These are phyloP conservation scores for Podosphaera xanthii DNA, from an alignment of 2,329 filamentous ascomycete species.

Conservation along the genomic window DNA sequence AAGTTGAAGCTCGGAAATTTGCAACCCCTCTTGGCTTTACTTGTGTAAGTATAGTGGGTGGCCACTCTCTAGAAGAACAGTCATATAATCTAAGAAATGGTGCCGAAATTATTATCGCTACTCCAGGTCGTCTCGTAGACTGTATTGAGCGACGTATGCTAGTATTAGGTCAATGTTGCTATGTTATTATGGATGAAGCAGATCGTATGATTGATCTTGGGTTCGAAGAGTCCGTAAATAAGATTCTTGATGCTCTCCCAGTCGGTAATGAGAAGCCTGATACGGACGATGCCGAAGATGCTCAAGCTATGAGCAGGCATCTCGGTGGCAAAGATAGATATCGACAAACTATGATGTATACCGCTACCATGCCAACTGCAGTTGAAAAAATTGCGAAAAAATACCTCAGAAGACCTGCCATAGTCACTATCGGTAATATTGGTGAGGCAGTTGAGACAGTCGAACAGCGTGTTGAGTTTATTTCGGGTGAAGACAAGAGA, in stretches of 20 bases:
- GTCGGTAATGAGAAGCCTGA: conserved; percentile 91
- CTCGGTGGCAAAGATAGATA: conserved; percentile 59
- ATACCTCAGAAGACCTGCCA: conserved; percentile 79
- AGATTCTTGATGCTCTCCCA: conserved; percentile 84
- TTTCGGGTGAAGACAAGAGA: conserved; percentile 76
- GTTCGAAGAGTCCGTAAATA: conserved; percentile 93
- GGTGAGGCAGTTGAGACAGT: conserved; percentile 96
- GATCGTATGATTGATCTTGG: conserved; percentile 98
- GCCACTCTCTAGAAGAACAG: conserved; percentile 85
- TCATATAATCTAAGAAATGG: conserved; percentile 74
- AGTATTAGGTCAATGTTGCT: conserved; percentile 89
- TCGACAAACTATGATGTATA: conserved; percentile 99
- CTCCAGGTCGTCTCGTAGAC: conserved; percentile 86
- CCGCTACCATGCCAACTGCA: conserved; percentile 82
- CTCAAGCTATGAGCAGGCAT: conserved; percentile 60
- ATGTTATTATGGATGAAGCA: conserved; percentile 98
- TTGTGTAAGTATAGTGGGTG: conserved; percentile 93
- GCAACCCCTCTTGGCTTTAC: conserved; percentile 76
- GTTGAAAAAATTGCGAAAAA: conserved; percentile 95
- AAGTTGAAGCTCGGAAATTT: conserved; percentile 82
- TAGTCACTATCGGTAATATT: conserved; percentile 80
- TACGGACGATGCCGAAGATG: conserved; percentile 71
- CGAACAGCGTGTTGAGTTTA: conserved; percentile 86
- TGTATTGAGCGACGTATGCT: conserved; percentile 85
- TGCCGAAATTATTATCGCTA: conserved; percentile 96